A percentile compares a stretch with the other conserved stretches of the same genome.
phyloP scores from a whole-genome alignment of 306 rosid genomes.

The Oemleria cerasiformis region DNA sequence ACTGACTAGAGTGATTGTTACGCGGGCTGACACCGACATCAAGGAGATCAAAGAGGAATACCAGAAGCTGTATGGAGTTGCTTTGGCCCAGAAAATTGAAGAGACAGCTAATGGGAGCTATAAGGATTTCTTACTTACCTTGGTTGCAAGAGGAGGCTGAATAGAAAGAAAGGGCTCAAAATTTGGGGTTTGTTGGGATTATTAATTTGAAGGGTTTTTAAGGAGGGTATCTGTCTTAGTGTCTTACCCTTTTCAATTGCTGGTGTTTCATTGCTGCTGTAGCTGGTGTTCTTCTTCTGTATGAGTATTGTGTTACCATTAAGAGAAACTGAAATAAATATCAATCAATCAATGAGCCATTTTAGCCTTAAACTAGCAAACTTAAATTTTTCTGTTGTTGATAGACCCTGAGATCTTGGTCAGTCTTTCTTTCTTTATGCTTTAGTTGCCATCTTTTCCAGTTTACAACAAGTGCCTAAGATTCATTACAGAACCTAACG shows the following conservation, averaged over 20 bases:
- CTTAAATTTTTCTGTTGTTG: background rate
- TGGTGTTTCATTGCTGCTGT: conserved; percentile 13
- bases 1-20: conserved; percentile 74
- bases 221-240: background rate
- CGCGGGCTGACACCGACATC: conserved; percentile 75
- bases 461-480: too few relatives aligned
- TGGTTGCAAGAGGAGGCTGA: conserved; percentile 55
- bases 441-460: background rate
- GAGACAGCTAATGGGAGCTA: conserved; percentile 64
- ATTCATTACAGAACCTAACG: too few relatives aligned
- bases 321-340: conserved; percentile 16
- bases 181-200: background rate
- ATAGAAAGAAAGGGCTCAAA: background rate
- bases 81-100: conserved; percentile 56
- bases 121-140: conserved; percentile 76
- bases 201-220: background rate
- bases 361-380: background rate
- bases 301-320: background rate
- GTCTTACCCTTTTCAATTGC: conserved; percentile 2
- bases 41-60: conserved; percentile 59
- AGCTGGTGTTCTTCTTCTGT: conserved; percentile 8
- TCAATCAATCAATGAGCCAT: conserved; percentile 4
- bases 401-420: background rate
- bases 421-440: background rate
- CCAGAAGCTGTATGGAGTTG: conserved; percentile 44